Evolutionary conservation across 1,139 yeast genomes (phyloP), one percentile per base, ranked within the genome.

Genomic region (Saccharomycopsis phalli): DNA sequence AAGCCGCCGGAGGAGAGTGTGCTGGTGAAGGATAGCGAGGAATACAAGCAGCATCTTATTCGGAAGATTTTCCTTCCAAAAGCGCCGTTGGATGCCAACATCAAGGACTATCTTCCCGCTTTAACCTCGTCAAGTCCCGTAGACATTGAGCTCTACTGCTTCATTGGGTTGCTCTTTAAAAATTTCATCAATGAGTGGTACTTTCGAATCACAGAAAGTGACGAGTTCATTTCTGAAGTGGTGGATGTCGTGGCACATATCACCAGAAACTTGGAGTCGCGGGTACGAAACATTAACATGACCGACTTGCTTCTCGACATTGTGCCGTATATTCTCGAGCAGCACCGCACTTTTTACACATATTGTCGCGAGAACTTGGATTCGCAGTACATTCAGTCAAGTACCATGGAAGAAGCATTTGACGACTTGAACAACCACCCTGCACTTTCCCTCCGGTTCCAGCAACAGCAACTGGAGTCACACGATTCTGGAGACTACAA

Each of bases 101-200:
- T 54, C 49, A 41, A 50, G n/a, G 54, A 51, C n/a, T 45, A 46
- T 3, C 50, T 63, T 3, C 65, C 66, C 1, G 47, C 51, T 1
- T 50, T 65, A 20, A 61, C 66, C 3, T 53, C 60, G 3, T 55
- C 61, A 0, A 52, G 54, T 2, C 48, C 47, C 1, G 60, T 69
- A 4, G 71, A 71, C 49, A 46, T 57, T 1, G 65, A 68, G 48
- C 51, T 71, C 5, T 68, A 69, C 48, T 65, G 70, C 1, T 49
- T 71, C 3, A 45, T 69, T 7, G 71, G 71, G 1, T 52, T 70
- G 18, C 50, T 71, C 3, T 45, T 68, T 35, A 58, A 64, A n/a
- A 65, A 65, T 42, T 71, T 71, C 50, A 61, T 71, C 2, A 55
- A 58, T 20, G 52, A 61, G 4, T 71, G 77, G 77, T 70, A 70